Conservation (phyloP, 2,329 filamentous ascomycete species). For the Epichloe brachyelytri region DNA sequence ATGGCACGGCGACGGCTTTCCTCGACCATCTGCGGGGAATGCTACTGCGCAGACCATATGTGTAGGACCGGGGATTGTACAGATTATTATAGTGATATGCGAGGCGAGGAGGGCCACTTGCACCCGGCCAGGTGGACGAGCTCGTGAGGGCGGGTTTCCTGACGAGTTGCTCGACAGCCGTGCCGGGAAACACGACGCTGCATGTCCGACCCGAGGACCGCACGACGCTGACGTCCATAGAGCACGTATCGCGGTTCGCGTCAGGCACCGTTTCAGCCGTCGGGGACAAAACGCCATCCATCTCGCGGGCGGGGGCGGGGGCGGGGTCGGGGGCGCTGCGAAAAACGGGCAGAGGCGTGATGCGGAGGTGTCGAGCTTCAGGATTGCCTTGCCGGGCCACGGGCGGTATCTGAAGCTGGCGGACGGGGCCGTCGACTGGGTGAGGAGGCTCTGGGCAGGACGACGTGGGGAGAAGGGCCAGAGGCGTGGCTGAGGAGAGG, state of each 20-base stretch:
- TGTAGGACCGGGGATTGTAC: background rate
- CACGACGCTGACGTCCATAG: conserved; percentile 45
- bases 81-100: background rate
- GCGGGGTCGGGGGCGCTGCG: conserved; percentile 39
- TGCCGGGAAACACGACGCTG: conserved; percentile 24
- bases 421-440: conserved; percentile 45
- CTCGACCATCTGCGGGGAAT: conserved; percentile 35
- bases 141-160: conserved; percentile 57
- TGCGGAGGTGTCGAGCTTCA: conserved; percentile 21
- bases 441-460: conserved; percentile 47
- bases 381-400: conserved; percentile 52
- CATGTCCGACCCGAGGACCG: conserved; percentile 38
- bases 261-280: conserved; percentile 58
- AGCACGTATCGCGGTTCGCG: conserved; percentile 49
- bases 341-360: conserved; percentile 14
- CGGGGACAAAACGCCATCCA: conserved; percentile 55
- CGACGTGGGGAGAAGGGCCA: conserved; percentile 49
- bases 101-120: conserved; percentile 18
- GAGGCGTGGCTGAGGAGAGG: conserved; percentile 49
- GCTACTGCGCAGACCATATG: conserved; percentile 26
- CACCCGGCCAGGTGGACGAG: conserved; percentile 34
- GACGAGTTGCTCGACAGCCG: conserved; percentile 29
- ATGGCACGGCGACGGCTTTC: conserved; percentile 37
- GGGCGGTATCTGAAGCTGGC: conserved; percentile 56
- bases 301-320: conserved; percentile 45